Evolutionary conservation across 2,329 filamentous ascomycete species (phyloP), one percentile per base, ranked within the genome.

Genomic region (Fonsecaea multimorphosa): DNA sequence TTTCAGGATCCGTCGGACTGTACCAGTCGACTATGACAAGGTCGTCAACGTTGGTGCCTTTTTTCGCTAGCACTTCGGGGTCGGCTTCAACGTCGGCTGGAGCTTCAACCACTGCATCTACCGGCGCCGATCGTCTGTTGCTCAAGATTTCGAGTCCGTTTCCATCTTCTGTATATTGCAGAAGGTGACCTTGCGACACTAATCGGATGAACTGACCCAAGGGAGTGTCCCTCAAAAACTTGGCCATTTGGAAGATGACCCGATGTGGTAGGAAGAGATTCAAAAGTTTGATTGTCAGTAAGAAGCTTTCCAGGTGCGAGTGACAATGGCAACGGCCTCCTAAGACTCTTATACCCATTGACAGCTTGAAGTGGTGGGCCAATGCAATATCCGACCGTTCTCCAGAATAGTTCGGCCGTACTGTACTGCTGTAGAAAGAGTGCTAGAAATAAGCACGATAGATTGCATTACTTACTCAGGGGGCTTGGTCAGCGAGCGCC

Each of bases 1-100:
- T 85, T 2, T 78, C 83, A 2, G 77, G 72, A 68, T 87, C 85
- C 64, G 86, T 84, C 16, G 81, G 83, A 49, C 78, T 81, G 59
- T 75, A 76, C 75, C 75, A 76, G 52, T 76, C 74, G 29, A 76
- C 71, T 1, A 76, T 66, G 52, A 75, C 73, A 8, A 70, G 58
- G 19, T 76, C 76, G 32, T 78, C 76, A 24, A 71, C 70, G 36
- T 59, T 59, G 22, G 57, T 49, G 14, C 27, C 44, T 22, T 32
- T 59, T 31, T 49, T 59, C n/a, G 38, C 38, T n/a, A 59, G 57
- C 24, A 49, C 57, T 49, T 59, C 57, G 8, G 38, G 38, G 31
- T 49, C 57, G n/a, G 38, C 38, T 49, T 49, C 40, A 9, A 11
- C 29, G 7, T 32, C 19, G 38, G 31, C 38, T 16, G 16, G 57